phyloP scores from a whole-genome alignment of 805 yeast species.

The Metahyphopichia silvanorum region DNA sequence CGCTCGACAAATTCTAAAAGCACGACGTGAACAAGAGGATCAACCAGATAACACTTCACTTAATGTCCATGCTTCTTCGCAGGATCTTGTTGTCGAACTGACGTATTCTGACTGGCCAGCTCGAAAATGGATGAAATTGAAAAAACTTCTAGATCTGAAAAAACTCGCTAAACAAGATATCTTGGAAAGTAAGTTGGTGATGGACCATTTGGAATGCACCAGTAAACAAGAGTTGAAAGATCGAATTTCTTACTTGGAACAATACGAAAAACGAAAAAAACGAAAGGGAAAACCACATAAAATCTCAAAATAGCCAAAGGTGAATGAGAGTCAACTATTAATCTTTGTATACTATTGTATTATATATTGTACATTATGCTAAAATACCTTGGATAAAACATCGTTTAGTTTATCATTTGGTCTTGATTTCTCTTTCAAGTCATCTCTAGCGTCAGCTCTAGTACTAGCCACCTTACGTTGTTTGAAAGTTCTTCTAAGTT shows the following conservation, averaged over 20 bases:
- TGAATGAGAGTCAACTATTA: neutral
- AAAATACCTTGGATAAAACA: slow-evolving; percentile 57
- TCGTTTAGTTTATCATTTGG: slow-evolving; percentile 38
- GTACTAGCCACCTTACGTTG: slow-evolving; percentile 68
- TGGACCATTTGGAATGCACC: slow-evolving; percentile 22
- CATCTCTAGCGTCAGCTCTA: slow-evolving; percentile 58
- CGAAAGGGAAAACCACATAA: neutral
- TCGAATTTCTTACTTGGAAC: slow-evolving; percentile 24
- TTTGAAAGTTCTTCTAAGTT: slow-evolving; percentile 57
- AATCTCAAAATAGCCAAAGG: neutral
- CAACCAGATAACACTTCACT: neutral
- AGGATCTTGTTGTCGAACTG: neutral
- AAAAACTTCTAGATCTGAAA: slow-evolving; percentile 23
- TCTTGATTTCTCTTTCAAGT: slow-evolving; percentile 40
- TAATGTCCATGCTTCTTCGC: neutral
- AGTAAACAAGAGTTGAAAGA: slow-evolving; percentile 27
- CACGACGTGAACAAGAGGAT: slow-evolving; percentile 3
- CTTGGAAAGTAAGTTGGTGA: slow-evolving; percentile 22
- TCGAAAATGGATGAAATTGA: slow-evolving; percentile 31
- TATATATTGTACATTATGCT: slow-evolving; percentile 3
- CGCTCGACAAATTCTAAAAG: slow-evolving; percentile 13
- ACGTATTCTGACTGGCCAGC: slow-evolving; percentile 19
- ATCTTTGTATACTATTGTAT: slow-evolving; percentile 1
- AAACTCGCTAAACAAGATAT: slow-evolving; percentile 23
- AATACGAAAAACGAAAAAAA: slow-evolving; percentile 1